Base-by-base conservation (phyloP, 371 early-diverging fungal genomes). In the Actinomortierella ambigua region DNA sequence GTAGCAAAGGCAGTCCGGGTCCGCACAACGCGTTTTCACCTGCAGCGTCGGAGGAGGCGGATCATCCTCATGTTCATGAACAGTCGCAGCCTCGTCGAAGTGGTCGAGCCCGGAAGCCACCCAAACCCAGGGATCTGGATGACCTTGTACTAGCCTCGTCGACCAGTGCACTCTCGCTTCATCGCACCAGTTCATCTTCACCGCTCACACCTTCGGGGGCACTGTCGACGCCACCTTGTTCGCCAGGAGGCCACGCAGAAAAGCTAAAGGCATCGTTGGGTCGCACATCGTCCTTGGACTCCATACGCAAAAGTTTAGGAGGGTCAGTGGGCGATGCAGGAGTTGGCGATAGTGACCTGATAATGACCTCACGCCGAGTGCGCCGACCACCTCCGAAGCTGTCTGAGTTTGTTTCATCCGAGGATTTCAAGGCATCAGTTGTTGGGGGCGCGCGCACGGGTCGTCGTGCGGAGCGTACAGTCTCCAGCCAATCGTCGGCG, bases 331-430 rank as follows among this genome's bases (percentile, higher is more conserved):
- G 58, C 5, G 48, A 51, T 26, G 54, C 58, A 6, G 52, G 44
- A 48, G 23, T n/a, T 28, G 48, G 22, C 5, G 42, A 7, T 13
- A 20, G 48, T 22, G 48, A 8, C 11, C 11, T 8, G 20, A 48
- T 24, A 11, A 22, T 20, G 22, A 48, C 66, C 3, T 63, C 73
- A 0, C 66, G 49, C 9, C 73, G 73, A 14, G n/a, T 71, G 26
- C 65, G 73, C 48, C 59, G 73, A 46, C 73, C 73, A 43, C 73
- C 73, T 48, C 71, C 65, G 28, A 70, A 70, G 15, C 49, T 70
- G 29, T 57, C 71, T 2, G 73, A 71, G 41, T 71, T 71, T 57
- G 73, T 71, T 8, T 71, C 73, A 1, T 71, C 73, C 2, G 66
- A 71, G 28, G 73, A 71, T 34, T 71, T 71, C 18, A 65, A 65